phyloP scores from a whole-genome alignment of 2,329 filamentous ascomycete genomes.

The Ophiostoma novo-ulmi region DNA sequence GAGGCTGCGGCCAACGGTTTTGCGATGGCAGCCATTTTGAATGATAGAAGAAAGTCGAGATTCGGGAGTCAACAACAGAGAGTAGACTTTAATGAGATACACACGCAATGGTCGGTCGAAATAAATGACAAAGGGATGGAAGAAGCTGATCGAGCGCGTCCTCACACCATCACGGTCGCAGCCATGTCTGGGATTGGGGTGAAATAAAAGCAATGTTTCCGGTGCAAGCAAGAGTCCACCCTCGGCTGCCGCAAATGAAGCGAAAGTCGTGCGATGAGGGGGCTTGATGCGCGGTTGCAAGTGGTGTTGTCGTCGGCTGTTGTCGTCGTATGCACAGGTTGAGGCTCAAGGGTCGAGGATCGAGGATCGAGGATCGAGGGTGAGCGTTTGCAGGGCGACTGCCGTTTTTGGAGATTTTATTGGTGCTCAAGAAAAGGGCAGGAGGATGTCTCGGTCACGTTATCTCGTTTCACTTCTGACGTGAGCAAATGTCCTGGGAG shows the following conservation, averaged over 20 bases:
- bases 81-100: neutral
- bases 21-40: neutral
- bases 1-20: neutral
- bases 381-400: neutral
- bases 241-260: conserved; percentile 8
- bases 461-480: conserved; percentile 2
- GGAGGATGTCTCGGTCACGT: neutral
- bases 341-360: neutral
- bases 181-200: conserved; percentile 21
- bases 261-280: conserved; percentile 13
- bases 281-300: neutral
- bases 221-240: conserved; percentile 10
- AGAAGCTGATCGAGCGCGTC: conserved; percentile 21
- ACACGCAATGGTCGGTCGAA: neutral
- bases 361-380: neutral
- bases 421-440: neutral
- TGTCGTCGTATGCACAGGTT: neutral
- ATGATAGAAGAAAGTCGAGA: neutral
- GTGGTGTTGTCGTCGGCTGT: neutral
- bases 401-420: neutral
- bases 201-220: neutral
- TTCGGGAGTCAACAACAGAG: neutral
- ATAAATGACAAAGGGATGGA: neutral
- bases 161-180: conserved; percentile 26
- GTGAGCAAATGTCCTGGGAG: neutral